Evolutionary conservation across 2,329 filamentous ascomycete genomes (phyloP).

Genomic region (Aspergillus fumigatiaffinis): DNA sequence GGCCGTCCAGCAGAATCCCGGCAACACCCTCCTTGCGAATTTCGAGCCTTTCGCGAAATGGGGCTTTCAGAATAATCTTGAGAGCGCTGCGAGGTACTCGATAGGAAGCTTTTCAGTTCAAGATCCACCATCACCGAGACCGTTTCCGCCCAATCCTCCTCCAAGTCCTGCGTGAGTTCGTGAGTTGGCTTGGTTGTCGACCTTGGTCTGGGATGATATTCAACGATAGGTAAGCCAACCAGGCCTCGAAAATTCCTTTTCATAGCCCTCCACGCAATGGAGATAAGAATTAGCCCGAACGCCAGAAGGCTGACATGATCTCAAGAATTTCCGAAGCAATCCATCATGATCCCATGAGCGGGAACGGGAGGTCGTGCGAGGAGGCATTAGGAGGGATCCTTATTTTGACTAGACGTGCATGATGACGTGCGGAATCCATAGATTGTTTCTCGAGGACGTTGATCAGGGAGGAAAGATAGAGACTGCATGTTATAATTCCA

Average conservation of each 20-base stretch:
- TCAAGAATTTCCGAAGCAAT: not conserved
- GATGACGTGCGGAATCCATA: not conserved
- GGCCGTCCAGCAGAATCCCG: not conserved
- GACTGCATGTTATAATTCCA: not conserved
- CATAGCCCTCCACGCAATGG: not conserved
- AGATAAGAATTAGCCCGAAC: not conserved
- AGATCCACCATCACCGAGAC: slow-evolving; percentile 29
- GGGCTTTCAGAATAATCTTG: not conserved
- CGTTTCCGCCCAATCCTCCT: slow-evolving; percentile 38
- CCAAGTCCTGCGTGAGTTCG: slow-evolving; percentile 33
- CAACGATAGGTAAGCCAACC: not conserved
- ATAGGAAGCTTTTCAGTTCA: slow-evolving; percentile 11
- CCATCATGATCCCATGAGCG: not conserved
- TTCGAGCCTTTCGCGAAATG: not conserved
- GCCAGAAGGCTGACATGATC: not conserved
- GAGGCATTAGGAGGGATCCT: not conserved
- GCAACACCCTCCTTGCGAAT: too few relatives aligned
- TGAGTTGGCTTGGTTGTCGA: not conserved
- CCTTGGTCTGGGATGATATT: not conserved
- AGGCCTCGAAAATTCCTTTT: not conserved
- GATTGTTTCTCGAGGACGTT: not conserved
- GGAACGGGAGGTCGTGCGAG: not conserved
- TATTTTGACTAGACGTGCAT: not conserved
- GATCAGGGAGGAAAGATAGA: not conserved
- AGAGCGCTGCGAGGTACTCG: not conserved